Base-by-base conservation (phyloP, 2,329 filamentous ascomycete genomes). In the Geosmithia putterillii region DNA sequence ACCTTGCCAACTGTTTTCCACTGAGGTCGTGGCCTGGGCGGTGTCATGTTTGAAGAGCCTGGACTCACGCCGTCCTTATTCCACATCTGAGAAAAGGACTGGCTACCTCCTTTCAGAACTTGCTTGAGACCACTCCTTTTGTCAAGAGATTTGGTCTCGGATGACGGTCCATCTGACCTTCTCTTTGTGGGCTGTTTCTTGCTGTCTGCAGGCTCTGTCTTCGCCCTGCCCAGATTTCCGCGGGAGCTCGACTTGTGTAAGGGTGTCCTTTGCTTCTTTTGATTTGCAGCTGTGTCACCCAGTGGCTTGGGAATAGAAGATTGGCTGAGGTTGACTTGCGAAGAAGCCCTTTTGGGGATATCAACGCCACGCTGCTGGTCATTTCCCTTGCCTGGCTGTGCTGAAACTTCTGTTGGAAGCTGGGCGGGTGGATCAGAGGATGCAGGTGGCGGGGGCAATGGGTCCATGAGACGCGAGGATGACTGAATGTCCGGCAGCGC, bases 31-130 rank as follows among this genome's bases (percentile, higher is more conserved):
- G 50, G 47, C 42, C 52, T 60, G 4, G 4, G 28, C 46, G 41
- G 9, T 15, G 18, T 19, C 4, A 44, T 40, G 37, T 10, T 41
- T 45, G 51, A 40, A 45, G 57, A 48, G 38, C 54, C 35, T 21
- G 28, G 17, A 2, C 51, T 43, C 19, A 56, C 50, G 1, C 59
- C 49, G n/a, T 76, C 71, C 42, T 69, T 75, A 43, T 60, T 66
- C 57, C 71, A 69, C 0, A 76, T 57, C 45, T 62, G 70, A 0
- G 69, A 64, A 7, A 76, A 53, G 1, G 66, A 62, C 32, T 70
- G 64, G 19, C 62, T 62, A 7, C 70, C 63, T 44, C 70, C 73
- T 44, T 63, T 72, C n/a, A 79, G 55, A 3, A 65, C 74, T 43
- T 70, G 67, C 32, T 71, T 68, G 37, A 78, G 56, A 1, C 67